These are phyloP conservation scores for Citrus hindsii DNA, from an alignment of 345 rosid species.

Conservation along the genomic window DNA sequence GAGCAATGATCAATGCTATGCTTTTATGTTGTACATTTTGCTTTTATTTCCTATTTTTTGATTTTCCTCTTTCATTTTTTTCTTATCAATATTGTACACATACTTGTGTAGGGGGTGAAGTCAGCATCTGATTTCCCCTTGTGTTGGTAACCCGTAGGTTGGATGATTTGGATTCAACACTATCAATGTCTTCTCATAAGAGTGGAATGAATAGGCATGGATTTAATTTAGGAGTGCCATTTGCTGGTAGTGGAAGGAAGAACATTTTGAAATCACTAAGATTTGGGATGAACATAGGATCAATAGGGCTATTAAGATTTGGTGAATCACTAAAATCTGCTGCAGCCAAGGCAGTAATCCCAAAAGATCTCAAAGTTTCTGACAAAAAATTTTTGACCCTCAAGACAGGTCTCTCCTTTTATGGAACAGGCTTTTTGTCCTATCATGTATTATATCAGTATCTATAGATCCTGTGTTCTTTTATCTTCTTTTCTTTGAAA, in stretches of 20 bases:
- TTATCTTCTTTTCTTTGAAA: constrained; percentile 70
- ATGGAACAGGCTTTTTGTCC: constrained; percentile 78
- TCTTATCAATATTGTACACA: not conserved
- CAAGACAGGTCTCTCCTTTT: constrained; percentile 72
- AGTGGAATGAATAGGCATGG: constrained; percentile 40
- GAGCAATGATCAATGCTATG: not conserved
- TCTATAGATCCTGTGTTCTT: constrained; percentile 82
- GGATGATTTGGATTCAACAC: constrained; percentile 66
- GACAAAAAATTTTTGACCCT: constrained; percentile 70
- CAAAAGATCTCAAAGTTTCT: constrained; percentile 74
- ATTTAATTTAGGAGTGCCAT: constrained; percentile 37
- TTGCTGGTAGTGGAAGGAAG: constrained; percentile 29
- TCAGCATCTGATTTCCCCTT: constrained; percentile 3
- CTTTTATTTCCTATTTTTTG: not conserved
- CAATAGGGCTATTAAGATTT: constrained; percentile 54
- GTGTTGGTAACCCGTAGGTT: constrained; percentile 36
- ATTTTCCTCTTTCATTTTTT: too few relatives aligned
- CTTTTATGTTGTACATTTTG: not conserved
- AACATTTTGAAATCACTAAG: constrained; percentile 52
- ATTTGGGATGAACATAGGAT: constrained; percentile 54
- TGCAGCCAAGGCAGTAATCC: constrained; percentile 65
- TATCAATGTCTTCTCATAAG: constrained; percentile 37
- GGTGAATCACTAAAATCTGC: constrained; percentile 49
- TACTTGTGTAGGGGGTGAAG: not conserved
- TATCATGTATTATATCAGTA: constrained; percentile 72